Evolutionary conservation across 2,329 filamentous ascomycete species (phyloP).

Genomic region (Pseudogymnoascus sp.): DNA sequence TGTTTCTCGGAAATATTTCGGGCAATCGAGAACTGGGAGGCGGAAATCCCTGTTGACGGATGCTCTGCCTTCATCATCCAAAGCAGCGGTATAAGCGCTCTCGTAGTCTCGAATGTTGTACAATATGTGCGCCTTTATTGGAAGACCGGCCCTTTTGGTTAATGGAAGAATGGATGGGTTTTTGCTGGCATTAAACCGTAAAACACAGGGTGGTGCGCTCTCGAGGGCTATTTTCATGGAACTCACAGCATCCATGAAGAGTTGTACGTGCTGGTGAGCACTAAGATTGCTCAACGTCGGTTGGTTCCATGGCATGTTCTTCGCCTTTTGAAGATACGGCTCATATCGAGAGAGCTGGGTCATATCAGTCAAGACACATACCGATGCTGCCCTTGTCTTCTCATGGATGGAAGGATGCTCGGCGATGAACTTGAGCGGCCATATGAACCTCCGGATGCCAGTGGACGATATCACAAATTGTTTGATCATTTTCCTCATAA

Average conservation of each 20-base stretch:
- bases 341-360: not conserved
- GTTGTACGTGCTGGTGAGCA: not conserved
- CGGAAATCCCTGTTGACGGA: not conserved
- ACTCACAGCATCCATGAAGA: not conserved
- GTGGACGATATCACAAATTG: not conserved
- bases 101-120: not conserved
- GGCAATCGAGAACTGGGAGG: not conserved
- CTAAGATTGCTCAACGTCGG: not conserved
- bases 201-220: not conserved
- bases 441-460: not conserved
- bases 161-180: not conserved
- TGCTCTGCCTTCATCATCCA: not conserved
- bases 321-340: not conserved
- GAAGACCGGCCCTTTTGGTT: not conserved
- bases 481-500: not conserved
- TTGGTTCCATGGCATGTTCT: not conserved
- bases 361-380: not conserved
- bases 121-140: not conserved
- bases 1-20: not conserved
- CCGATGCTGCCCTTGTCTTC: not conserved
- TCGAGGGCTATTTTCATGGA: not conserved
- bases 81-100: not conserved
- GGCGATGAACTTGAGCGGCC: constrained; percentile 1
- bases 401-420: not conserved
- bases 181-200: not conserved